Evolutionary conservation across 202 grass and related monocot genomes (phyloP).

Genomic region (Zoysia matrella): DNA sequence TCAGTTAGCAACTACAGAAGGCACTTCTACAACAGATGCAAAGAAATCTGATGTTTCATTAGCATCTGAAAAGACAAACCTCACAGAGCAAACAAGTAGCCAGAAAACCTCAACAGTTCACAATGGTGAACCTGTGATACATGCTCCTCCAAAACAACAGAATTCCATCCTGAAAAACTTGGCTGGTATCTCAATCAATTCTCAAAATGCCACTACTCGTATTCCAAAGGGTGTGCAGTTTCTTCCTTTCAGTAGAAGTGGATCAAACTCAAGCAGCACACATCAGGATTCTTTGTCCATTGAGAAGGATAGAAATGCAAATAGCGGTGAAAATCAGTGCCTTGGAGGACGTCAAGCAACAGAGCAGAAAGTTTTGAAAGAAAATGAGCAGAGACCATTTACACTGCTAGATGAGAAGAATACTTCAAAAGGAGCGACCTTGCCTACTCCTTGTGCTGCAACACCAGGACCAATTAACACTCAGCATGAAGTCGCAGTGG

Average conservation of each 20-base stretch:
- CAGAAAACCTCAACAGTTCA: conserved; percentile 52
- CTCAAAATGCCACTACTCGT: conserved; percentile 40
- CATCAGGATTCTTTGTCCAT: conserved; percentile 19
- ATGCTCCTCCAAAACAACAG: conserved; percentile 38
- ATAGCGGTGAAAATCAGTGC: conserved; percentile 36
- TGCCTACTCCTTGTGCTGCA: conserved; percentile 43
- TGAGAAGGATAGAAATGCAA: conserved; percentile 48
- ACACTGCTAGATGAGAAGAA: conserved; percentile 33
- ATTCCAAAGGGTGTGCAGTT: conserved; percentile 82
- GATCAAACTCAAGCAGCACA: conserved; percentile 32
- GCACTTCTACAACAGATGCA: conserved; percentile 41
- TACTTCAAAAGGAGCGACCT: conserved; percentile 35
- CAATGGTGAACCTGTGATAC: conserved; percentile 29
- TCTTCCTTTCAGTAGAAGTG: conserved; percentile 59
- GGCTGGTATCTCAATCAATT: conserved; percentile 37
- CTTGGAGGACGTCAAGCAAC: conserved; percentile 32
- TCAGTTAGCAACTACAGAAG: conserved; percentile 64
- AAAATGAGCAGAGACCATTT: conserved; percentile 34
- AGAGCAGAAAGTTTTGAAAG: conserved; percentile 27
- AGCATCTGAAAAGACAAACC: conserved; percentile 48
- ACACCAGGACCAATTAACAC: conserved; percentile 35
- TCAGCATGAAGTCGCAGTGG: conserved; percentile 67
- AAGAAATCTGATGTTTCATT: conserved; percentile 50
- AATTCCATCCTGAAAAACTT: conserved; percentile 49
- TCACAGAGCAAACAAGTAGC: conserved; percentile 45